Evolutionary conservation across 2,329 filamentous ascomycete genomes (phyloP).

Genomic region (Blastomyces parvus): DNA sequence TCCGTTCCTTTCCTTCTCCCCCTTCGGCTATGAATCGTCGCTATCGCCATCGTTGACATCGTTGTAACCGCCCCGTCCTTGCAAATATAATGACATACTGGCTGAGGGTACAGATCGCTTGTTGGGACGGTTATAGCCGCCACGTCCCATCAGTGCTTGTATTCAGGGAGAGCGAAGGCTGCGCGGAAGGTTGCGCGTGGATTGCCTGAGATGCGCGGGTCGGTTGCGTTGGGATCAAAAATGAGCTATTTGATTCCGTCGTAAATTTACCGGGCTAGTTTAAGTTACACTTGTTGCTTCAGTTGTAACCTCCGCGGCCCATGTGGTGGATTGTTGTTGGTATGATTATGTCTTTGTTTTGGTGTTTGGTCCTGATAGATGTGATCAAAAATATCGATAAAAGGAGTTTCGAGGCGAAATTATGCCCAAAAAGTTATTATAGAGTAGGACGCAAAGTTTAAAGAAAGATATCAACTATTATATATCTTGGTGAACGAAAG

Average conservation of each 20-base stretch:
- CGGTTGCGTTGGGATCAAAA: background rate
- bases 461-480: slow-evolving; percentile 6
- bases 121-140: slow-evolving; percentile 24
- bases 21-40: slow-evolving; percentile 12
- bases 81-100: slow-evolving; percentile 13
- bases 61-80: slow-evolving; percentile 30
- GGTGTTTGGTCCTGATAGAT: background rate
- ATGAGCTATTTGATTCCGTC: background rate
- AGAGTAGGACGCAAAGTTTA: background rate
- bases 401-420: background rate
- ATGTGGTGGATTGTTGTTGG: slow-evolving; percentile 3
- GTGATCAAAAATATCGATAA: slow-evolving; percentile 2
- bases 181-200: background rate
- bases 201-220: background rate
- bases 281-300: background rate
- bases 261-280: background rate
- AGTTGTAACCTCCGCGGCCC: slow-evolving; percentile 9
- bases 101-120: slow-evolving; percentile 8
- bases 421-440: background rate
- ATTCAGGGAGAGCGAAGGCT: background rate
- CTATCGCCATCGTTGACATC: slow-evolving; percentile 17
- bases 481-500: slow-evolving; percentile 5
- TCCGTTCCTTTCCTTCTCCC: background rate
- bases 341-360: background rate
- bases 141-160: slow-evolving; percentile 28